Conservation (phyloP, 257 asterid species). For the Oldenlandia corymbosa region DNA sequence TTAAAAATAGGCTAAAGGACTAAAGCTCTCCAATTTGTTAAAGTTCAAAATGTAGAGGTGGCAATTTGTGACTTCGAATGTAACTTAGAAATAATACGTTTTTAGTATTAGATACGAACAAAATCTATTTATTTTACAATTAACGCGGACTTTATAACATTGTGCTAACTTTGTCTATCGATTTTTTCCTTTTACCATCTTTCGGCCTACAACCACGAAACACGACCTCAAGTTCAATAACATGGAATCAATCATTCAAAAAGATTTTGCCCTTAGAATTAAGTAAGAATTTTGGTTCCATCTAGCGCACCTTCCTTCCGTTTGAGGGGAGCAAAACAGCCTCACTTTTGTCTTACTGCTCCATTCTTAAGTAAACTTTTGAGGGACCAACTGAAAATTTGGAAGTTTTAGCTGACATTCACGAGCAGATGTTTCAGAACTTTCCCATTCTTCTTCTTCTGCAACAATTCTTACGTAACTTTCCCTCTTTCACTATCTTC, state of each 20-base stretch:
- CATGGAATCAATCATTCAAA: neutral
- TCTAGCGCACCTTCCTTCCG: slow-evolving; percentile 24
- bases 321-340: slow-evolving; percentile 27
- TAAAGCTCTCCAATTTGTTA: no score
- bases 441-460: neutral
- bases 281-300: slow-evolving; percentile 11
- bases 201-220: no score
- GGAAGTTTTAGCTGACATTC: slow-evolving; percentile 38
- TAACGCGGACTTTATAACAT: no score
- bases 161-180: no score
- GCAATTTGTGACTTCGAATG: no score
- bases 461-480: slow-evolving; percentile 5
- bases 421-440: slow-evolving; percentile 38
- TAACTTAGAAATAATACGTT: no score
- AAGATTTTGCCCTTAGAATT: neutral
- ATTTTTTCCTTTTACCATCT: no score
- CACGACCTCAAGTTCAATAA: no score
- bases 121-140: no score
- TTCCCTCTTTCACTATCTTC: slow-evolving; percentile 11
- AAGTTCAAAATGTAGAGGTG: no score
- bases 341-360: slow-evolving; percentile 33
- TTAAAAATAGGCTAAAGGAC: no score
- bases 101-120: no score
- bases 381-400: slow-evolving; percentile 23
- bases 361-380: slow-evolving; percentile 13